Percentiles rank a stretch among this genome's conserved stretches.
Evolutionary conservation across 2,329 filamentous ascomycete genomes (phyloP).

Genomic region (Aspergillus bombycis): DNA sequence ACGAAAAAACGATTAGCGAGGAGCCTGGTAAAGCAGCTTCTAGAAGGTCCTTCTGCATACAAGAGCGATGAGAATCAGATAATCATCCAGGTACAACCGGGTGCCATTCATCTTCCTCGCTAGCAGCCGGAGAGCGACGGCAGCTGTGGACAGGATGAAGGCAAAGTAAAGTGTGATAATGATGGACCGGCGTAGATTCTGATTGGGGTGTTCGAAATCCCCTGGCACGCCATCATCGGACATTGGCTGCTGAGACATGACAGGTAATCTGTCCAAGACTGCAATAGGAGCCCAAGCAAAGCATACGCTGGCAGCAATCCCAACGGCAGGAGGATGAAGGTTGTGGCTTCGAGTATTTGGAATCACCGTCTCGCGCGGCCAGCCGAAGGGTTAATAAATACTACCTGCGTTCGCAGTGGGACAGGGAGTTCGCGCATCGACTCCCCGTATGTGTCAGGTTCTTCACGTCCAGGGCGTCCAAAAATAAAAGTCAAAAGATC

Average conservation of each 20-base stretch:
- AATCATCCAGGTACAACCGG: conserved; percentile 33
- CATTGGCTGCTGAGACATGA: conserved; percentile 24
- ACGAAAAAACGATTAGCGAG: background rate
- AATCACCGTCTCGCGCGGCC: conserved; percentile 16
- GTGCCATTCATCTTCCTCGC: conserved; percentile 29
- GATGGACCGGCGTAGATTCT: conserved; percentile 24
- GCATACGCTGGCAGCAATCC: conserved; percentile 10
- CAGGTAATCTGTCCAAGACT: conserved; percentile 3
- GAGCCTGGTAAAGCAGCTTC: no score
- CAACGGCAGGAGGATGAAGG: conserved; percentile 11
- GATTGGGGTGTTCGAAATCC: conserved; percentile 32
- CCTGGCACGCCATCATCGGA: conserved; percentile 17
- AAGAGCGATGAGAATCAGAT: conserved; percentile 33
- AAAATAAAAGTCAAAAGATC: background rate
- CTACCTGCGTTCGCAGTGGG: background rate
- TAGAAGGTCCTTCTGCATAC: conserved; percentile 12
- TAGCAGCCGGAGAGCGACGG: conserved; percentile 30
- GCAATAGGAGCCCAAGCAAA: conserved; percentile 8
- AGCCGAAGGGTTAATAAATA: conserved; percentile 2
- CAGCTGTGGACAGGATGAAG: conserved; percentile 28
- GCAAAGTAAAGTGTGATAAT: conserved; percentile 31
- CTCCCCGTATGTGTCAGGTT: background rate
- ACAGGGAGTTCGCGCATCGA: background rate
- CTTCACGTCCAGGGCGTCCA: background rate
- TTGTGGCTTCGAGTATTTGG: conserved; percentile 28